Conservation (phyloP, 2,329 filamentous ascomycete genomes). For the Dothideomycetidae sp. region DNA sequence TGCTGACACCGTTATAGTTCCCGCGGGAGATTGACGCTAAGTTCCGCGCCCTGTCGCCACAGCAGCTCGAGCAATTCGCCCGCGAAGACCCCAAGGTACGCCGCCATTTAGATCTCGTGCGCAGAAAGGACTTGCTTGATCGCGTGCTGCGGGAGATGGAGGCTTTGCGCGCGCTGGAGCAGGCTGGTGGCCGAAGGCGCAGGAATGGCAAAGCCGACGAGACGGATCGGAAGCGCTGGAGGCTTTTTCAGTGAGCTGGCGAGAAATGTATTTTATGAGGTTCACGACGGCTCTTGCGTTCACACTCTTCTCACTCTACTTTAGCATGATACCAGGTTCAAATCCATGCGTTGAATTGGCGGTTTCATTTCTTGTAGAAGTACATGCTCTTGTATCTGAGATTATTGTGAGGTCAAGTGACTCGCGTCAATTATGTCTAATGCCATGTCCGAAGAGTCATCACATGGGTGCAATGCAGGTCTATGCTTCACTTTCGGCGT, state of each 20-base stretch:
- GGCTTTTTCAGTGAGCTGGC: neutral
- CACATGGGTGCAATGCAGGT: too few species aligned
- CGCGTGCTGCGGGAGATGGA: constrained; percentile 94
- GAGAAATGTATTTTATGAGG: neutral
- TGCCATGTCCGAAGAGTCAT: too few species aligned
- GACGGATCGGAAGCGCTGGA: neutral
- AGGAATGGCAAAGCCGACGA: constrained; percentile 7
- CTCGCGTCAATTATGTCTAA: too few species aligned
- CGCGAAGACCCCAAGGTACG: constrained; percentile 84
- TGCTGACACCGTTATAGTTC: constrained; percentile 39
- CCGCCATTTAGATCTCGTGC: constrained; percentile 80
- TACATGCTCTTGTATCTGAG: too few species aligned
- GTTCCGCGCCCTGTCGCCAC: constrained; percentile 53
- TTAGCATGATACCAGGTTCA: neutral
- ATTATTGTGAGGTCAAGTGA: too few species aligned
- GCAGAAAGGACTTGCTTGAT: constrained; percentile 82
- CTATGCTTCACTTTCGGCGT: too few species aligned
- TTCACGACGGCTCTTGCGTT: too few species aligned
- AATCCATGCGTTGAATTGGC: too few species aligned
- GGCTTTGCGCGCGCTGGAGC: constrained; percentile 66
- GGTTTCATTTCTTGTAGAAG: too few species aligned
- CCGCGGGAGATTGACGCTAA: constrained; percentile 79
- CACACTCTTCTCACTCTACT: neutral
- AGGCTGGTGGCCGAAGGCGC: constrained; percentile 23
- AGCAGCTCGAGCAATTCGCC: constrained; percentile 79